Percentiles rank a stretch among this genome's conserved stretches.
These are phyloP conservation scores for Aspergillus sp. DNA, from an alignment of 2,329 filamentous ascomycete species.

Conservation along the genomic window DNA sequence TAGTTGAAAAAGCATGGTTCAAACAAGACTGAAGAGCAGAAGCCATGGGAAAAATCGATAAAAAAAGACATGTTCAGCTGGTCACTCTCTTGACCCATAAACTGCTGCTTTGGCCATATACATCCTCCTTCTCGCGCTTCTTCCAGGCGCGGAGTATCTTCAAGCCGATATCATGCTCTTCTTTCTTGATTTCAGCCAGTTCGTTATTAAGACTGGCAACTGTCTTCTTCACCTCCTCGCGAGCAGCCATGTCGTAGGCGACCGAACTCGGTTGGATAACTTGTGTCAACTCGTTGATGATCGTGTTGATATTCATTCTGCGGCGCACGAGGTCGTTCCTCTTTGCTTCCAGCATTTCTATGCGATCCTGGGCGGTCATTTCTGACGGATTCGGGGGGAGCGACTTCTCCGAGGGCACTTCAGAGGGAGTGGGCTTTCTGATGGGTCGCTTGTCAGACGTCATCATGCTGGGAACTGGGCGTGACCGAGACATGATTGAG, in stretches of 20 bases:
- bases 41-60: background rate
- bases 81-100: conserved; percentile 80
- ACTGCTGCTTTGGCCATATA: conserved; percentile 52
- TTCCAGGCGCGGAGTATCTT: conserved; percentile 74
- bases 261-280: conserved; percentile 70
- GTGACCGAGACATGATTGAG: conserved; percentile 43
- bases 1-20: conserved; percentile 19
- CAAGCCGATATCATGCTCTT: conserved; percentile 77
- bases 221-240: conserved; percentile 59
- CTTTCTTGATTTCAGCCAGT: conserved; percentile 69
- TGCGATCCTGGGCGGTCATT: conserved; percentile 63
- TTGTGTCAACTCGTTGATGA: conserved; percentile 75
- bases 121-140: conserved; percentile 64
- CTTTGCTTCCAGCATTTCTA: conserved; percentile 65
- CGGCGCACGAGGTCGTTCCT: conserved; percentile 66
- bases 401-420: conserved; percentile 23
- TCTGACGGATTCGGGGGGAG: conserved; percentile 59
- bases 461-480: conserved; percentile 34
- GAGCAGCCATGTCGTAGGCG: conserved; percentile 64
- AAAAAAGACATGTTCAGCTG: conserved; percentile 43
- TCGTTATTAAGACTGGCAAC: conserved; percentile 66
- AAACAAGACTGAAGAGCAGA: background rate
- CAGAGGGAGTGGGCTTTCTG: conserved; percentile 45
- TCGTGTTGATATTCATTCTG: conserved; percentile 68
- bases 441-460: conserved; percentile 34